Evolutionary conservation across 225 moss, liverwort and hornwort species (phyloP).

Genomic region (Climacium dendroides): DNA sequence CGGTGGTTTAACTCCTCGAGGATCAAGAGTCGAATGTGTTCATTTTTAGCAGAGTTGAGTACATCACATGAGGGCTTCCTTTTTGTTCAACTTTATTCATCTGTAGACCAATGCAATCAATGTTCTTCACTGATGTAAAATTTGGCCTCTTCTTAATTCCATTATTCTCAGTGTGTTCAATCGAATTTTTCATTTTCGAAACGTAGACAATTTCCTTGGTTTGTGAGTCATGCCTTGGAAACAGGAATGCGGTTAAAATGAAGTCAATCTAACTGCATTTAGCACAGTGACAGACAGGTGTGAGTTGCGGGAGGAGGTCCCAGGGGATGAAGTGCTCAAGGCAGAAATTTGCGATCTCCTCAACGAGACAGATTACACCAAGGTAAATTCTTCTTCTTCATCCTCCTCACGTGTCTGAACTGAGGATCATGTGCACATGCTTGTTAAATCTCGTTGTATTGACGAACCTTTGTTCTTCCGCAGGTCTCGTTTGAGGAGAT

Average conservation of each 20-base stretch:
- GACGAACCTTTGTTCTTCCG: slow-evolving; percentile 6
- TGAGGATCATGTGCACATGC: not conserved
- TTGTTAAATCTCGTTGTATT: slow-evolving; percentile 5
- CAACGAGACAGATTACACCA: not conserved
- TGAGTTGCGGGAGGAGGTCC: not conserved
- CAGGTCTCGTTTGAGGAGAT: slow-evolving; percentile 42
- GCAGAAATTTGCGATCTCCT: slow-evolving; percentile 10
- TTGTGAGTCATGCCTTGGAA: not conserved
- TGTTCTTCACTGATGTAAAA: not conserved
- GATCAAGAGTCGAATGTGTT: not conserved
- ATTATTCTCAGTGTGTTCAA: not conserved
- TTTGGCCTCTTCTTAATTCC: not conserved
- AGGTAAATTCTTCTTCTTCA: not conserved
- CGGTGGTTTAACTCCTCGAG: not conserved
- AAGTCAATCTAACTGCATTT: not conserved
- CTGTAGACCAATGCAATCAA: not conserved
- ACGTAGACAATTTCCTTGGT: not conserved
- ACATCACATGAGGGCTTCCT: not conserved
- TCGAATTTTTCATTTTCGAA: not conserved
- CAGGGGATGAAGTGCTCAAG: slow-evolving; percentile 3
- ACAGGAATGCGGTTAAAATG: not conserved
- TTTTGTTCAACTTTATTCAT: not conserved
- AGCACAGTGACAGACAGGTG: slow-evolving; percentile 2
- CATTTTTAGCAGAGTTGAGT: not conserved
- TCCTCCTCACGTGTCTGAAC: not conserved